These are phyloP conservation scores for Sanghuangporus weigelae DNA, from an alignment of 1,284 basidiomycete genomes.

Conservation along the genomic window DNA sequence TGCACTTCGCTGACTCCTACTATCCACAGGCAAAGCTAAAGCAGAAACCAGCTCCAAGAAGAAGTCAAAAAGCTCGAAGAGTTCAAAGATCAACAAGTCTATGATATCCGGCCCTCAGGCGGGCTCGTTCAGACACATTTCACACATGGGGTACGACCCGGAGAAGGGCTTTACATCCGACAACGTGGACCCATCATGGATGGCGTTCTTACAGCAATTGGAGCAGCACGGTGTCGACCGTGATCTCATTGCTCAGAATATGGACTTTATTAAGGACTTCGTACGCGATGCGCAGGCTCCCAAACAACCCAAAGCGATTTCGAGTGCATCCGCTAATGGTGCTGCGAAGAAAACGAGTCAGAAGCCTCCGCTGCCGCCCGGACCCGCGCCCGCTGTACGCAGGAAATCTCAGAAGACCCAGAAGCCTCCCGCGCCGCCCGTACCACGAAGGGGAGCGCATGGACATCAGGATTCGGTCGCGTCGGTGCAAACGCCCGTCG, in stretches of 20 bases:
- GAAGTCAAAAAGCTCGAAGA: constrained; percentile 49
- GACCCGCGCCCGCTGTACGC: constrained; percentile 38
- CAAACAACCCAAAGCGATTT: constrained; percentile 25
- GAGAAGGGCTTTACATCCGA: constrained; percentile 83
- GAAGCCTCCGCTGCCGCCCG: constrained; percentile 50
- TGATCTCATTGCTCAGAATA: constrained; percentile 66
- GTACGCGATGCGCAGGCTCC: constrained; percentile 52
- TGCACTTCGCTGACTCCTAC: constrained; percentile 21
- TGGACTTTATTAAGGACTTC: constrained; percentile 88
- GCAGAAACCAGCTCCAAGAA: constrained; percentile 45
- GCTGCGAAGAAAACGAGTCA: constrained; percentile 38
- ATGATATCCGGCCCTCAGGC: constrained; percentile 81
- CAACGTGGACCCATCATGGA: constrained; percentile 94
- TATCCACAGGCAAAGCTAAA: constrained; percentile 28
- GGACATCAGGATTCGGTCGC: constrained; percentile 19
- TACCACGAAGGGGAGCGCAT: constrained; percentile 36
- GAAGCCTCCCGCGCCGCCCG: constrained; percentile 21
- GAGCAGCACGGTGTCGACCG: constrained; percentile 65
- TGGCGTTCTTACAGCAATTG: constrained; percentile 69
- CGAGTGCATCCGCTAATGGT: constrained; percentile 28
- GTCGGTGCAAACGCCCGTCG: constrained; percentile 26
- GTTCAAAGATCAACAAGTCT: constrained; percentile 82
- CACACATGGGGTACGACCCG: constrained; percentile 92
- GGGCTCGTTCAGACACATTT: constrained; percentile 86
- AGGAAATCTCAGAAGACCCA: constrained; percentile 30